Base-by-base conservation (phyloP, 768 basidiomycete species). In the Phlebiopsis flavidoalba region DNA sequence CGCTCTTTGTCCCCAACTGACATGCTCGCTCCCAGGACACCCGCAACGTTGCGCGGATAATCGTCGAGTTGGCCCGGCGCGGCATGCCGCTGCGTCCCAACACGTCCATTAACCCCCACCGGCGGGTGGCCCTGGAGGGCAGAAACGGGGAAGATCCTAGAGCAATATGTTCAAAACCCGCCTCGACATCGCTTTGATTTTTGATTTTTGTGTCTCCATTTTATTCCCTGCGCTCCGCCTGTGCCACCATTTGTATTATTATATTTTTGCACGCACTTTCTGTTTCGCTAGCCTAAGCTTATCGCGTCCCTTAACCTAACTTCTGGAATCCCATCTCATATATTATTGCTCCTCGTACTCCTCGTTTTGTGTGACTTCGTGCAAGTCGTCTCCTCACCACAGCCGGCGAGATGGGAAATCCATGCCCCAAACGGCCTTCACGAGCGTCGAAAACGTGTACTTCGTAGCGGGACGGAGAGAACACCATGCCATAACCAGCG, bases 101-200 rank as follows among this genome's bases (percentile, higher is more conserved):
- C 68, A 85, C 84, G 8, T 63, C 76, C n/a, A 83, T 93, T 65
- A 77, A 83, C 67, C 82, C 84, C 43, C 78, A 80, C 63, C 79
- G 83, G 53, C 80, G 87, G 57, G 95, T 90, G 92, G 75, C 75
- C 14, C 94, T 93, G 93, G 94, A 95, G 93, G 91, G 91, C 67
- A 84, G 80, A 67, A 74, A 77, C 43, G 91, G 91, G n/a, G 10
- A 78, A 84, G 72, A 75, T 92, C 60, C 73, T 89, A 65, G 85
- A 89, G 68, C 69, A 66, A 52, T 70, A 73, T 36, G 64, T 62
- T 21, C 11, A 14, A n/a, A n/a, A 14, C 61, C 61, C n/a, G 60
- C 58, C 22, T 22, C 21, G 19, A 55, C 54, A 11, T 55, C 54
- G 12, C 40, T 45, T 10, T 55, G 36, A 55, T 55, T 19, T n/a